Percentiles rank a stretch among this genome's conserved stretches.
These are phyloP conservation scores for Aethionema arabicum DNA, from an alignment of 345 rosid genomes.

Conservation along the genomic window DNA sequence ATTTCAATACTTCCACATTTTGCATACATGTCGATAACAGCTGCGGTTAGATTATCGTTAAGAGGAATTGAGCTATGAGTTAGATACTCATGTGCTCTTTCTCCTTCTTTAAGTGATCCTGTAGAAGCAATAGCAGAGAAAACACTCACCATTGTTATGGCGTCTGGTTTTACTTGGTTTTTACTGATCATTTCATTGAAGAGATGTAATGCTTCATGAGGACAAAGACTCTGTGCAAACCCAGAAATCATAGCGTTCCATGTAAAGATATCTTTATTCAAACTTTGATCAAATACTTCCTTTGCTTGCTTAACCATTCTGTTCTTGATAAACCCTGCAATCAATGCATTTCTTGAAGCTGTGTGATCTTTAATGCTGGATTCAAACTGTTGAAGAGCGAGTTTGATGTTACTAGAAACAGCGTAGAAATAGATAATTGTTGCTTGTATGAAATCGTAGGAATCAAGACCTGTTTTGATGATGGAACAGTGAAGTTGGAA, in stretches of 20 bases:
- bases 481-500: conserved; percentile 56
- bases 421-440: conserved; percentile 68
- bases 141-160: conserved; percentile 80
- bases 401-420: conserved; percentile 48
- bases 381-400: conserved; percentile 62
- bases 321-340: conserved; percentile 62
- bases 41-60: conserved; percentile 68
- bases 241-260: conserved; percentile 85
- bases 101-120: conserved; percentile 64
- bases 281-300: conserved; percentile 56
- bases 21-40: conserved; percentile 87
- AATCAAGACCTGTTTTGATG: conserved; percentile 63
- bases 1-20: conserved; percentile 77
- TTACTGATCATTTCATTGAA: conserved; percentile 55
- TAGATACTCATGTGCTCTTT: conserved; percentile 56
- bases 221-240: conserved; percentile 56
- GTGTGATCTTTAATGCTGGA: conserved; percentile 49
- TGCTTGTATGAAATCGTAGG: conserved; percentile 64
- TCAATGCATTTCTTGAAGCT: conserved; percentile 66
- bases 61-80: conserved; percentile 43
- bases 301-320: conserved; percentile 60
- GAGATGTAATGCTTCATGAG: conserved; percentile 51
- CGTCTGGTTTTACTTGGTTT: conserved; percentile 55
- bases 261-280: conserved; percentile 68
- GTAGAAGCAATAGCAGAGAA: conserved; percentile 63